Evolutionary conservation across 129 eudicot species (phyloP), one percentile per base, ranked within the genome.

Genomic region (Silybum marianum): DNA sequence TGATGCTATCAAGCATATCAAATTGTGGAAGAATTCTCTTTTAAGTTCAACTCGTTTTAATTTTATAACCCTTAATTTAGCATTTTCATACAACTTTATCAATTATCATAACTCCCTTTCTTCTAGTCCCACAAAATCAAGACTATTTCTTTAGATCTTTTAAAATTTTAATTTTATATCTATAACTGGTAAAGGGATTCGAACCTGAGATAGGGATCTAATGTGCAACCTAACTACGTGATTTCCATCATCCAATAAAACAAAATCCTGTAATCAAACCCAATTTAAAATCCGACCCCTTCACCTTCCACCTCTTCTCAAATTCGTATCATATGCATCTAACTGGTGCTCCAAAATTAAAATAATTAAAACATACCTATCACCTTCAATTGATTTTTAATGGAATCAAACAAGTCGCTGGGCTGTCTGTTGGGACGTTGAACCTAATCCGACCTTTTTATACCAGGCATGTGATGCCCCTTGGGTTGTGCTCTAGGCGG

Each of bases 1-100:
- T 65, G 74, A 67, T 78, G 38, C 40, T 48, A 48, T 36, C 60
- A 72, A 77, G 7, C 54, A 62, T 60, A 62, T 71, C 32, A 13
- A 44, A 39, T 32, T 32, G 36, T 32, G 36, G 6, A 32, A 32
- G 36, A 32, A 3, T 32, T 32, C 6, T 32, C 36, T 32, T 32
- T 32, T 1, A 32, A 32, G 6, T 32, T 32, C 36, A 74, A 44
- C 14, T 2, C 36, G 3, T 32, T 32, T 32, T 32, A 6, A 16
- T 54, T 54, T 54, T 21, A 54, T 54, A 54, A 18, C 63, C n/a
- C 63, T 3, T 32, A 32, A 32, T 32, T 32, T 32, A 32, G 36
- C 36, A 3, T 32, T 32, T 54, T 54, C 63, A 54, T 54, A 54
- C 22, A 54, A n/a, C 62, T 14, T 13, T 48, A 32, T 32, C 36